Percentiles rank a stretch among this genome's conserved stretches.
phyloP scores from a whole-genome alignment of 106 monocot genomes.

The Gastrodia elata region DNA sequence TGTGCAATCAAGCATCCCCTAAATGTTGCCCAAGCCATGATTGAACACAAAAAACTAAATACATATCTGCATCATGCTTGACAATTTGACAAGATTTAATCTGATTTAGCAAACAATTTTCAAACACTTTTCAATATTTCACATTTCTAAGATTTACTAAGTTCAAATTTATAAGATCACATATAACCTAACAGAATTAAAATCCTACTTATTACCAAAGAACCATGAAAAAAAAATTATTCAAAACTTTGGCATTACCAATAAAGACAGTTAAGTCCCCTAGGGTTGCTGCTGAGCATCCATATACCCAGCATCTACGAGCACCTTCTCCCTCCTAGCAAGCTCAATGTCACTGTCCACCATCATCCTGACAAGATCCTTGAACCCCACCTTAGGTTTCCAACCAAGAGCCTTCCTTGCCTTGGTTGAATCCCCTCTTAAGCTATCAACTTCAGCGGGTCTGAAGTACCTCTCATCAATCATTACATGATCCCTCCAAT shows the following conservation, averaged over 20 bases:
- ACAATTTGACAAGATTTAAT: no score
- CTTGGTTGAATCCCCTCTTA: constrained; percentile 83
- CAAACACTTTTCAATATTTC: no score
- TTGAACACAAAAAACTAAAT: no score
- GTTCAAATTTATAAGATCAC: no score
- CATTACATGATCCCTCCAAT: constrained; percentile 94
- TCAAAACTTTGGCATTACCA: background rate
- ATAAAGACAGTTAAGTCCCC: background rate
- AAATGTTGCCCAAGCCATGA: no score
- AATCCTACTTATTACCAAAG: no score
- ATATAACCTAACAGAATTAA: no score
- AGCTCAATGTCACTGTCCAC: constrained; percentile 68
- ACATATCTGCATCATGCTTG: no score
- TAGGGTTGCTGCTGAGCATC: constrained; percentile 80
- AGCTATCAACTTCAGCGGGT: constrained; percentile 85
- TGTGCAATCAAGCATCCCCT: no score
- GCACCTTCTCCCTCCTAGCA: constrained; percentile 85
- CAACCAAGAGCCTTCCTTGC: constrained; percentile 61
- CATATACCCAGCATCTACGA: constrained; percentile 76
- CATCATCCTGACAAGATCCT: constrained; percentile 90
- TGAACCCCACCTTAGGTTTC: constrained; percentile 87
- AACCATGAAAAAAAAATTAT: background rate
- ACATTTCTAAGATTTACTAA: no score
- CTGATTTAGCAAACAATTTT: no score
- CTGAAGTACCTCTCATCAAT: constrained; percentile 88